phyloP scores from a whole-genome alignment of 2,329 filamentous ascomycete species.

The Aschersonia sp. region DNA sequence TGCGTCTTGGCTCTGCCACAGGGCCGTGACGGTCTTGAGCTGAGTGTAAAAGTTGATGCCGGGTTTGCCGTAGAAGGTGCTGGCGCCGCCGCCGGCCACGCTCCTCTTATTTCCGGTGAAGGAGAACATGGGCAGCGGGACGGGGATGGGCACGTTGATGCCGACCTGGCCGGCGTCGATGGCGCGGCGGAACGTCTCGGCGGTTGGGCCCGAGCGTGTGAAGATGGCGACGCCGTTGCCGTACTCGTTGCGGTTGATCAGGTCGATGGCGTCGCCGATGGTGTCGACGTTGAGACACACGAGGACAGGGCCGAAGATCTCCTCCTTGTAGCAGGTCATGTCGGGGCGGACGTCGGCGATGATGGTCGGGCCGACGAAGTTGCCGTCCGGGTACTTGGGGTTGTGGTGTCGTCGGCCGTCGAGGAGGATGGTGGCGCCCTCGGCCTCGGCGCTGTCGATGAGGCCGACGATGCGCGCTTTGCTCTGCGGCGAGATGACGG shows the following conservation, averaged over 20 bases:
- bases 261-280: conserved; percentile 63
- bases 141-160: conserved; percentile 70
- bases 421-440: conserved; percentile 71
- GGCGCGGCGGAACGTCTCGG: conserved; percentile 62
- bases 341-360: conserved; percentile 66
- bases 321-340: conserved; percentile 75
- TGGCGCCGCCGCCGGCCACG: conserved; percentile 80
- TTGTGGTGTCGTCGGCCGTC: conserved; percentile 66
- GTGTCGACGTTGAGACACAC: conserved; percentile 69
- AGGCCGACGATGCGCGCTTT: conserved; percentile 65
- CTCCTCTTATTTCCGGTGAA: conserved; percentile 78
- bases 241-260: conserved; percentile 79
- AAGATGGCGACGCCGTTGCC: conserved; percentile 81
- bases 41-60: conserved; percentile 94
- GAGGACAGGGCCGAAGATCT: conserved; percentile 76
- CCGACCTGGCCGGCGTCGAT: conserved; percentile 79
- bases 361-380: conserved; percentile 75
- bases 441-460: conserved; percentile 62
- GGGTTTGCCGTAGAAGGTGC: conserved; percentile 88
- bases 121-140: conserved; percentile 57
- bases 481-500: conserved; percentile 67
- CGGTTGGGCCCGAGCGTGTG: conserved; percentile 63
- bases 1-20: conserved; percentile 81
- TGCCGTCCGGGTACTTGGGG: conserved; percentile 68
- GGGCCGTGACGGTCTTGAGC: conserved; percentile 88